Base-by-base conservation (phyloP, 306 rosid species). In the Fragaria iinumae region DNA sequence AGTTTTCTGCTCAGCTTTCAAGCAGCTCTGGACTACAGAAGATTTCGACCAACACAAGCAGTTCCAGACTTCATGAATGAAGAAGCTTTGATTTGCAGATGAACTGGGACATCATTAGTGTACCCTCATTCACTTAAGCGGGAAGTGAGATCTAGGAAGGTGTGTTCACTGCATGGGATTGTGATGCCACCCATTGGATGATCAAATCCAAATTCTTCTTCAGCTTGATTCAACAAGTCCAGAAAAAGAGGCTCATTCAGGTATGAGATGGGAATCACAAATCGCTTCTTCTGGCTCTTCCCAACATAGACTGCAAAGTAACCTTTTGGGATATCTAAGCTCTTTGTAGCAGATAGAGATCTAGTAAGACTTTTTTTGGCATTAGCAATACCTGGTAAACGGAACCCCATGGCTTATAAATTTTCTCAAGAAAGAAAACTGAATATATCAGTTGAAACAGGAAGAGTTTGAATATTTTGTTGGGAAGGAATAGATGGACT, bases 141-240 rank as follows among this genome's bases (percentile, higher is more conserved):
- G 25, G 82, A 80, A 76, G 76, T 80, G 76, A 80, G 60, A 18
- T 79, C 59, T 23, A 73, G 47, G 83, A 87, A 87, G 21, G 81
- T 8, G 17, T 83, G 76, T 63, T 90, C 85, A 29, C 75, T 73
- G 84, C 87, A 86, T 13, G 88, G 87, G 56, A 85, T 83, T 59
- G 89, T 85, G 62, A 87, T 77, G 39, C 87, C 87, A 4, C 87
- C 87, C 85, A 83, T 87, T 8, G 91, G 90, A 68, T 84, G 93
- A 45, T 75, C 45, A 67, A 64, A 83, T 34, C 88, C 87, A 4
- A 84, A 89, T 67, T 87, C 92, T 68, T 85, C 87, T 70, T 85
- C 88, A 8, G 84, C 79, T 67, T 72, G 79, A 49, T 56, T 62
- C 4, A 87, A 70, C 71, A 87, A 74, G 21, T 83, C 83, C 47